Evolutionary conservation across 2,329 filamentous ascomycete genomes (phyloP).

Genomic region (Byssochlamys sp.): DNA sequence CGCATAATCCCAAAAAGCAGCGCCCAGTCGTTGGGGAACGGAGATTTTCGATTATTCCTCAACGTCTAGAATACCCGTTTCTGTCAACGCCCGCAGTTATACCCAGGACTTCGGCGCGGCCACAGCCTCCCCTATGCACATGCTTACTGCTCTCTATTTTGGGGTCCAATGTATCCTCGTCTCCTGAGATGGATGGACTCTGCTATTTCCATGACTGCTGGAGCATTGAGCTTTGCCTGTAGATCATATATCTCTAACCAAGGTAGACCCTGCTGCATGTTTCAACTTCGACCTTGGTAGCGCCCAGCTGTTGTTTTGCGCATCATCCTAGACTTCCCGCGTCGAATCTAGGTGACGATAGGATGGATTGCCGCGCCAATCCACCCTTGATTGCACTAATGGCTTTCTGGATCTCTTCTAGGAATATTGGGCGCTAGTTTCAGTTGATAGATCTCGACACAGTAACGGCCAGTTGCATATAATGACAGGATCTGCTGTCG

Average conservation of each 20-base stretch:
- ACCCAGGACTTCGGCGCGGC: neutral
- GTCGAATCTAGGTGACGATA: neutral
- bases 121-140: neutral
- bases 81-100: neutral
- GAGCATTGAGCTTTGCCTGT: neutral
- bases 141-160: neutral
- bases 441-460: neutral
- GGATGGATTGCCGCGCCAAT: neutral
- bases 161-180: neutral
- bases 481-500: neutral
- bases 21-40: neutral
- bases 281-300: neutral
- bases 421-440: neutral
- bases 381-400: neutral
- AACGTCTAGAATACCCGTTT: neutral
- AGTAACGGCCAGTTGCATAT: neutral
- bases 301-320: neutral
- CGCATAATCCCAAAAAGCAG: neutral
- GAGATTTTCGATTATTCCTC: neutral
- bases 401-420: neutral
- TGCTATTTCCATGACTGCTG: neutral
- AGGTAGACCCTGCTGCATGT: neutral
- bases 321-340: neutral
- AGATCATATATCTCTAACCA: neutral
- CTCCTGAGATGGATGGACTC: neutral